phyloP scores from a whole-genome alignment of 306 rosid genomes.

The Gynostemma pentaphyllum region DNA sequence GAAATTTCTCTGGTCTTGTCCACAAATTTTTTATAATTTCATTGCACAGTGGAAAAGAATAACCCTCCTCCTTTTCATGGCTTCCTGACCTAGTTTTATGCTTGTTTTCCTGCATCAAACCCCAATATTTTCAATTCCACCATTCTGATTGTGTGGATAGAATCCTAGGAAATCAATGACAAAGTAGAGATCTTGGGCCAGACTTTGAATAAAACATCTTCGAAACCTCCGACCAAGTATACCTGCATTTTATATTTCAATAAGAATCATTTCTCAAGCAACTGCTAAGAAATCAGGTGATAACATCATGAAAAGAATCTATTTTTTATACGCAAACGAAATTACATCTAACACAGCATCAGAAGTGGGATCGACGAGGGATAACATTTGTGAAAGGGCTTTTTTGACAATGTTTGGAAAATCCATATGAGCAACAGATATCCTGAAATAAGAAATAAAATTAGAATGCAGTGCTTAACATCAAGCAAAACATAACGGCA shows the following conservation, averaged over 20 bases:
- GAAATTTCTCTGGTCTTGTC: slow-evolving; percentile 59
- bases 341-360: slow-evolving; percentile 53
- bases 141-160: slow-evolving; percentile 15
- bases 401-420: slow-evolving; percentile 57
- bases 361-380: slow-evolving; percentile 20
- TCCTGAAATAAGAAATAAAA: slow-evolving; percentile 30
- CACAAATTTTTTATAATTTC: slow-evolving; percentile 46
- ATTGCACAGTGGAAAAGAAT: slow-evolving; percentile 58
- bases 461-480: background rate
- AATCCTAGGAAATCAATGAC: slow-evolving; percentile 27
- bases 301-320: background rate
- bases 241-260: slow-evolving; percentile 38
- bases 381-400: slow-evolving; percentile 74
- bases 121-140: slow-evolving; percentile 32
- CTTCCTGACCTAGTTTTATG: slow-evolving; percentile 22
- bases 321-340: slow-evolving; percentile 4
- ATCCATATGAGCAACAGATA: slow-evolving; percentile 76
- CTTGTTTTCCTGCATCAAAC: slow-evolving; percentile 57
- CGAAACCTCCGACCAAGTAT: slow-evolving; percentile 74
- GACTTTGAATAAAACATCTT: slow-evolving; percentile 58
- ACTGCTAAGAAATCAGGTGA: background rate
- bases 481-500: slow-evolving; percentile 8
- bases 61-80: slow-evolving; percentile 29
- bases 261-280: slow-evolving; percentile 10
- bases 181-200: slow-evolving; percentile 35